phyloP scores from a whole-genome alignment of 2,329 filamentous ascomycete genomes.

The Exutisphaerella laricina region DNA sequence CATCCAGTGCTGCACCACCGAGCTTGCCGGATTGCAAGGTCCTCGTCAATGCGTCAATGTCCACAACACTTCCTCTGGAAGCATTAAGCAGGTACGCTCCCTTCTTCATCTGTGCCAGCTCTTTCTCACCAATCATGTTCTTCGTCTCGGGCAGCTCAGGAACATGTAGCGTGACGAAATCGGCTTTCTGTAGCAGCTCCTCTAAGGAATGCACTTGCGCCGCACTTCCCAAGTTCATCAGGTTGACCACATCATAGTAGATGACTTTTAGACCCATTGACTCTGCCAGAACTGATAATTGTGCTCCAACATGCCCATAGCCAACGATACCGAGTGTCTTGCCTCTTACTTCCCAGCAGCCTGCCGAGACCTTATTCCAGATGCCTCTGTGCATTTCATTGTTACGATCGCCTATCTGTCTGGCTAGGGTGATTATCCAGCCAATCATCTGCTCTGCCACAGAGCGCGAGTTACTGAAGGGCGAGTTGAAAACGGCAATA shows the following conservation, averaged over 20 bases:
- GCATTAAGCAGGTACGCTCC: conserved; percentile 96
- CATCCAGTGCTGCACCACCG: conserved; percentile 91
- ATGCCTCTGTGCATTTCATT: conserved; percentile 88
- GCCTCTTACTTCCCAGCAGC: conserved; percentile 96
- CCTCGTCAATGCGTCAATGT: conserved; percentile 86
- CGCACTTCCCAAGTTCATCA: conserved; percentile 90
- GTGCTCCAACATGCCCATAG: conserved; percentile 95
- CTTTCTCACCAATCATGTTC: conserved; percentile 75
- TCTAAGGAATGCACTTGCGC: conserved; percentile 75
- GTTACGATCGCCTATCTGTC: conserved; percentile 88
- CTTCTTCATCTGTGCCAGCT: conserved; percentile 84
- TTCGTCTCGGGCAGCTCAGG: conserved; percentile 89
- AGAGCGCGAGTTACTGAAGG: conserved; percentile 95
- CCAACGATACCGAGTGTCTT: conserved; percentile 96
- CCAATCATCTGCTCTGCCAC: conserved; percentile 94
- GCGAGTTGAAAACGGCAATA: conserved; percentile 98
- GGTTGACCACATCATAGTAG: conserved; percentile 89
- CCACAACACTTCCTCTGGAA: conserved; percentile 85
- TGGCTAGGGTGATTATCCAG: conserved; percentile 85
- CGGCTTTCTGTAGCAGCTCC: conserved; percentile 68
- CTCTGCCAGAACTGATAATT: conserved; percentile 91
- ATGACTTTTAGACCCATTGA: conserved; percentile 98
- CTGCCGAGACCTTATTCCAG: conserved; percentile 97
- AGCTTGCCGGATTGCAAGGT: conserved; percentile 81
- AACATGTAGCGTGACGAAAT: conserved; percentile 93